Conservation (phyloP, 1,139 yeast species). For the Blastobotrys apis region DNA sequence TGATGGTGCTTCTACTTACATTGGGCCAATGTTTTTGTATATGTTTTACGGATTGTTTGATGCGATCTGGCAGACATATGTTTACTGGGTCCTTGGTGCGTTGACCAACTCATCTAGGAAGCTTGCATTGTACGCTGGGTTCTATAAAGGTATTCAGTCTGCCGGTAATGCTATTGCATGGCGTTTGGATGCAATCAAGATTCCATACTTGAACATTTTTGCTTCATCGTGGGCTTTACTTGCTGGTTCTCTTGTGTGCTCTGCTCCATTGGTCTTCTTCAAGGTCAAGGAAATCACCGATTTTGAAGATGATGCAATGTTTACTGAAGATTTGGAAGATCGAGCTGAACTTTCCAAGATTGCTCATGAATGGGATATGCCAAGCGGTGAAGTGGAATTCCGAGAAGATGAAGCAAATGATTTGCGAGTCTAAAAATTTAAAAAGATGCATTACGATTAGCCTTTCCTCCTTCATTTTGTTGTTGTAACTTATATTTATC, state of each 20-base stretch:
- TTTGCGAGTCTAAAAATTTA: neutral
- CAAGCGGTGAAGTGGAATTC: conserved; percentile 13
- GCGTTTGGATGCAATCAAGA: conserved; percentile 49
- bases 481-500: too few species aligned
- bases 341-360: conserved; percentile 10
- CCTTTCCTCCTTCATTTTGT: too few species aligned
- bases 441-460: neutral
- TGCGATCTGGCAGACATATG: conserved; percentile 55
- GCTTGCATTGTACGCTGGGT: conserved; percentile 56
- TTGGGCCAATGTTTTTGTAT: conserved; percentile 60
- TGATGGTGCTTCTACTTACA: conserved; percentile 36
- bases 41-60: conserved; percentile 58
- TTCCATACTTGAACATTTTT: conserved; percentile 45
- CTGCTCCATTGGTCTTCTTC: conserved; percentile 41
- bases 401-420: conserved; percentile 12
- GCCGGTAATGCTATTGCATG: conserved; percentile 62
- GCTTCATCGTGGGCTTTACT: conserved; percentile 56
- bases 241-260: conserved; percentile 46
- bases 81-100: conserved; percentile 57
- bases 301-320: conserved; percentile 21
- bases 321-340: conserved; percentile 26
- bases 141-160: conserved; percentile 59
- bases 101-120: conserved; percentile 54
- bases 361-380: conserved; percentile 12
- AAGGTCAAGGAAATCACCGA: conserved; percentile 45